Conservation (phyloP, 805 yeast species). For the Clavispora vitiphila region DNA sequence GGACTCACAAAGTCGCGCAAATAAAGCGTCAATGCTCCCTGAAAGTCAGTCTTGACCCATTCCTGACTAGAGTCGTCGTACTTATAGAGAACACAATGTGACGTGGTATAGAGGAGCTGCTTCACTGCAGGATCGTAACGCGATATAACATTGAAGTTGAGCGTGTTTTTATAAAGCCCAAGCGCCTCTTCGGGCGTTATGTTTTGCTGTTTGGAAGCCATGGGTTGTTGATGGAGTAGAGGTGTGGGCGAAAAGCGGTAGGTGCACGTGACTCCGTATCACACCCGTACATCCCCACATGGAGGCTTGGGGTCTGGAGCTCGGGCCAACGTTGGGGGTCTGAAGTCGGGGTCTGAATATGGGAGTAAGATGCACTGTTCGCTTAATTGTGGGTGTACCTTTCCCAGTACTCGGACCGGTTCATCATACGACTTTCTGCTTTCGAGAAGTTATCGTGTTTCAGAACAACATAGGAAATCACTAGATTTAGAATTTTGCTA, state of each 20-base stretch:
- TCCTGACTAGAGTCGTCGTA: constrained; percentile 53
- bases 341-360: no score
- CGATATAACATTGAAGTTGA: constrained; percentile 71
- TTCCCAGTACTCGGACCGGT: no score
- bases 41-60: constrained; percentile 68
- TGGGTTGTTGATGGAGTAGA: constrained; percentile 3
- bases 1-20: constrained; percentile 42
- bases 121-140: constrained; percentile 71
- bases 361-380: no score
- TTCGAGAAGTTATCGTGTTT: no score
- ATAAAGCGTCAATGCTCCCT: constrained; percentile 67
- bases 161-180: constrained; percentile 61
- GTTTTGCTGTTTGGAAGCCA: constrained; percentile 26
- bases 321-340: no score
- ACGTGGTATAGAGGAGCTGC: constrained; percentile 61
- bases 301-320: no score
- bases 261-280: background rate
- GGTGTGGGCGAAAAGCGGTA: background rate
- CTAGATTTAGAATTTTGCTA: no score
- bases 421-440: no score
- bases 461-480: no score
- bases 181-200: constrained; percentile 43
- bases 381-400: no score
- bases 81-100: constrained; percentile 68
- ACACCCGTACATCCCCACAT: no score